Evolutionary conservation across 495 filamentous ascomycete genomes (phyloP).

Genomic region (Aspergillus nanangensis): DNA sequence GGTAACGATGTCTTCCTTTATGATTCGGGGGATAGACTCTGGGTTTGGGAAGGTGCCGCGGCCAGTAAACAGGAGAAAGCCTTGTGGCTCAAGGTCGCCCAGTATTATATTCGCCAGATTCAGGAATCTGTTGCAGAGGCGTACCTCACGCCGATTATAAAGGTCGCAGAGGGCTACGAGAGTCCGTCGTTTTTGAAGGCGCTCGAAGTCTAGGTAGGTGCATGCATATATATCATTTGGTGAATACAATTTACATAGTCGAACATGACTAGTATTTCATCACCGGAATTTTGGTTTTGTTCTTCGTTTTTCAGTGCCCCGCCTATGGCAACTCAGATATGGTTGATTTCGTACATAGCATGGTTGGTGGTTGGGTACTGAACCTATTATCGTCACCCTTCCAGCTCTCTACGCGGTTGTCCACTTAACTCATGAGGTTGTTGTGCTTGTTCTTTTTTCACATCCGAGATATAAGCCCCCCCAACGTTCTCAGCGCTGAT

Average conservation of each 20-base stretch:
- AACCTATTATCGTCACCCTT: neutral
- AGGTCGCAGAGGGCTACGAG: conserved; percentile 50
- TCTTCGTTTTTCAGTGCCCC: no score
- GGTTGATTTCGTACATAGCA: no score
- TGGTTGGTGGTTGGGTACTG: no score
- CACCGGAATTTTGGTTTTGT: no score
- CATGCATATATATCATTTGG: neutral
- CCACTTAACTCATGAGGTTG: neutral
- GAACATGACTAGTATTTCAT: no score
- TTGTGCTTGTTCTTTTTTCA: neutral
- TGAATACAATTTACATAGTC: neutral
- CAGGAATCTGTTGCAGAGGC: conserved; percentile 33
- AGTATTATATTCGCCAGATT: conserved; percentile 47
- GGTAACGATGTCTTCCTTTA: conserved; percentile 56
- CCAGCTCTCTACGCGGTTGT: neutral
- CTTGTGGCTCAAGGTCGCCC: conserved; percentile 53
- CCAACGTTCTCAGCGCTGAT: neutral
- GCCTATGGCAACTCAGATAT: no score
- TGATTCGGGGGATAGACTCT: conserved; percentile 46
- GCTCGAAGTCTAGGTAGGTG: conserved; percentile 4
- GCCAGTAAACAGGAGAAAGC: conserved; percentile 52
- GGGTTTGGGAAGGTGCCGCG: conserved; percentile 56
- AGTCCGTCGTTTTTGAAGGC: conserved; percentile 43
- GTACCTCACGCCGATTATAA: conserved; percentile 46
- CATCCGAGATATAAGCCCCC: neutral